phyloP scores from a whole-genome alignment of 2,329 filamentous ascomycete genomes.

The Monosporascus sp. region DNA sequence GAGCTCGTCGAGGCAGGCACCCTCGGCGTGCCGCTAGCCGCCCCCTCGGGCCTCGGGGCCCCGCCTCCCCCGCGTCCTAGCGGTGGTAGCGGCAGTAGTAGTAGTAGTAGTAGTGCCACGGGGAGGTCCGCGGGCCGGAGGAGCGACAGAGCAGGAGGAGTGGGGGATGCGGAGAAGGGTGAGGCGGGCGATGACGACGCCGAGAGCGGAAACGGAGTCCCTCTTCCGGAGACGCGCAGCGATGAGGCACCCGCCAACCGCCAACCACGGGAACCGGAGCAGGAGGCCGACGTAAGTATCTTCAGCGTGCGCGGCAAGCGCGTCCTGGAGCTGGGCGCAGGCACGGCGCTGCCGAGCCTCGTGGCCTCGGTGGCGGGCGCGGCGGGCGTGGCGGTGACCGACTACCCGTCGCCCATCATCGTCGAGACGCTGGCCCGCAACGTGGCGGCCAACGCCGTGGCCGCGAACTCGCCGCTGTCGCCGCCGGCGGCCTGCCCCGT shows the following conservation, averaged over 20 bases:
- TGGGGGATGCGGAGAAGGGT: not conserved
- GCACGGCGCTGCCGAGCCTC: conserved; percentile 51
- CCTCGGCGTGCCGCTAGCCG: conserved; percentile 19
- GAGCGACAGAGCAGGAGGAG: not conserved
- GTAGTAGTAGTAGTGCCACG: not conserved
- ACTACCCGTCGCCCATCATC: conserved; percentile 61
- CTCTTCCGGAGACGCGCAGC: no score
- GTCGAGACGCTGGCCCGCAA: conserved; percentile 55
- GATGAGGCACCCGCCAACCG: not conserved
- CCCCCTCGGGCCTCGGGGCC: not conserved
- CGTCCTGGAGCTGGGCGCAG: conserved; percentile 63
- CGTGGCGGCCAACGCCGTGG: conserved; percentile 44
- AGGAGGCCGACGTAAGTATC: not conserved
- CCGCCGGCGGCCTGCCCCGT: conserved; percentile 23
- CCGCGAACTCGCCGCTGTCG: conserved; percentile 26
- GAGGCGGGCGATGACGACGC: no score
- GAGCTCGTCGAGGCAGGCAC: conserved; percentile 50
- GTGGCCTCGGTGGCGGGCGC: conserved; percentile 45
- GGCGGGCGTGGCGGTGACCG: conserved; percentile 52
- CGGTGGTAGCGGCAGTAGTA: not conserved
- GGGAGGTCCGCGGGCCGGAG: not conserved
- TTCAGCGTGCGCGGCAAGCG: conserved; percentile 31
- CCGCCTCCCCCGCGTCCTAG: not conserved
- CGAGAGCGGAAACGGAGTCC: no score
- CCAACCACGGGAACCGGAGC: not conserved